Evolutionary conservation across 148 eudicot species (phyloP), one percentile per base, ranked within the genome.

Genomic region (Vaccinium darrowii): DNA sequence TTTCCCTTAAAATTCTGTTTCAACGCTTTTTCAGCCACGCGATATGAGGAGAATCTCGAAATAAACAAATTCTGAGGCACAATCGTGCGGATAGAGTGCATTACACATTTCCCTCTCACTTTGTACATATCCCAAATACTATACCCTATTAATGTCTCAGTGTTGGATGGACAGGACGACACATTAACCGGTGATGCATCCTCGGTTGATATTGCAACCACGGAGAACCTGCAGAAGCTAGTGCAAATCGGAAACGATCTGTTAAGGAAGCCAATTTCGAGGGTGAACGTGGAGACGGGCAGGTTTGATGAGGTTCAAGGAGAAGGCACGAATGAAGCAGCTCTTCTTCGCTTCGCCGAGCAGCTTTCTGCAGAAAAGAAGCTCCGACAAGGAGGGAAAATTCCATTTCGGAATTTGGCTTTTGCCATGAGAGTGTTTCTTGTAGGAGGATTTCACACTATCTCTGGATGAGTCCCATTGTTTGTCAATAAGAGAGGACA

Each of bases 231-330:
- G 88, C 86, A 86, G 21, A 83, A 81, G 25, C 92, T 95, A 1
- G 90, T 91, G 51, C 80, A 90, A 56, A 90, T 91, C 14, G 98
- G 93, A 8, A 80, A 92, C 18, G 82, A 83, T 1, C 83, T 94
- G 63, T 84, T 95, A 21, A 76, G 89, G 81, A 89, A 91, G 88
- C 91, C 89, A 12, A 88, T 90, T 18, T 82, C 93, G 8, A 84
- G 90, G 65, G 87, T 93, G 19, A 87, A 95, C 65, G 50, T 89
- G 14, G 96, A 91, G 63, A 94, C 96, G 18, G 98, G 98, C 13
- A 54, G 80, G 69, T 86, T 49, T 15, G 85, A 87, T 54, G 83
- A 82, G 27, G 87, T 87, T 52, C 88, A 69, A 9, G 89, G 89
- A 50, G 93, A 85, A 69, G 95, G 93, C 49, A 92, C 91, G n/a